phyloP scores from a whole-genome alignment of 2,329 filamentous ascomycete species.

The Venturia effusa region DNA sequence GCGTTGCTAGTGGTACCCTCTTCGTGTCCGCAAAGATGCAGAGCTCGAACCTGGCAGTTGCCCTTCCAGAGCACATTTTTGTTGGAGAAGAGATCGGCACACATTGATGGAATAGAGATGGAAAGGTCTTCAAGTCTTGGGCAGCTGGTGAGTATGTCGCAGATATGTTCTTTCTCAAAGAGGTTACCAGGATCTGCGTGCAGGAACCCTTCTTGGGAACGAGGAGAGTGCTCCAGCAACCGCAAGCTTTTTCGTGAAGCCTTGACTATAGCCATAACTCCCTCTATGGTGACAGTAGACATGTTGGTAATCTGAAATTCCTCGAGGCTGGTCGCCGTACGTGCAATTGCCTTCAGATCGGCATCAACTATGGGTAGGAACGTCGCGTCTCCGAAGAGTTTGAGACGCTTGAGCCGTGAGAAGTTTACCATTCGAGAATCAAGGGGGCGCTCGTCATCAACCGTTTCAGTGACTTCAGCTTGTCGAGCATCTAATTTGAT shows the following conservation, averaged over 20 bases:
- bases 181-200: constrained; percentile 37
- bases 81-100: constrained; percentile 35
- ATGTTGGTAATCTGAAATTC: constrained; percentile 44
- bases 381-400: constrained; percentile 44
- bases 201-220: constrained; percentile 40
- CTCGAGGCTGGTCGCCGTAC: constrained; percentile 39
- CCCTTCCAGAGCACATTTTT: constrained; percentile 33
- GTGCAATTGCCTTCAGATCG: constrained; percentile 39
- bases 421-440: constrained; percentile 36
- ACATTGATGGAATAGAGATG: constrained; percentile 38
- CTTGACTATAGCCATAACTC: constrained; percentile 40
- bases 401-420: constrained; percentile 37
- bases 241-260: constrained; percentile 37
- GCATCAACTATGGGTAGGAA: constrained; percentile 41
- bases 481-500: constrained; percentile 39
- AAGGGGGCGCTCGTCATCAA: constrained; percentile 33
- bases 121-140: constrained; percentile 38
- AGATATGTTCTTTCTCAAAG: constrained; percentile 35
- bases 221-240: constrained; percentile 43
- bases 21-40: constrained; percentile 34
- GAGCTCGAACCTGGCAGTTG: constrained; percentile 39
- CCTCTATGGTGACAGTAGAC: constrained; percentile 41
- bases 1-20: constrained; percentile 24
- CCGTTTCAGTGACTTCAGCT: constrained; percentile 27
- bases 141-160: constrained; percentile 34